phyloP scores from a whole-genome alignment of 768 basidiomycete genomes.

The Chalciporus pseudorubinellus region DNA sequence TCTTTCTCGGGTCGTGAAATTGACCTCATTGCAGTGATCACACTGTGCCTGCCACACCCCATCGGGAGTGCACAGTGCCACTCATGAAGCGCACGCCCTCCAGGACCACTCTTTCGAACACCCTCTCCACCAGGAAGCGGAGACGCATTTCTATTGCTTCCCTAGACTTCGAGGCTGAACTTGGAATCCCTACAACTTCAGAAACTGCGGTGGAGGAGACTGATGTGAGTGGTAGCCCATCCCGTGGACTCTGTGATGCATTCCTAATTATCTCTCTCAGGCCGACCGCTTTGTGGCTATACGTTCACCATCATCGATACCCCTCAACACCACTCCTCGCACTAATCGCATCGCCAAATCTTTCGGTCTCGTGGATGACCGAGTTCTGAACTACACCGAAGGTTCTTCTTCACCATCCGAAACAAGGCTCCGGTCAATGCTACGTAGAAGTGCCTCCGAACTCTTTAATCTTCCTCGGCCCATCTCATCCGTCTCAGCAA shows the following conservation, averaged over 20 bases:
- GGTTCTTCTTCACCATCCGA: constrained; percentile 33
- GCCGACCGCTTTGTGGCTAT: constrained; percentile 61
- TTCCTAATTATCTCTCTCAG: constrained; percentile 30
- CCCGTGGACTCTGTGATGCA: not conserved
- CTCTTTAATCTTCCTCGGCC: constrained; percentile 40
- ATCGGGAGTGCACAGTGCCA: constrained; percentile 24
- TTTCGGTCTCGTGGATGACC: constrained; percentile 58
- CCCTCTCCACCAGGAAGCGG: constrained; percentile 41
- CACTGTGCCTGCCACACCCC: constrained; percentile 19
- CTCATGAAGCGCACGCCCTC: constrained; percentile 38
- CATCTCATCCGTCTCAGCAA: constrained; percentile 46
- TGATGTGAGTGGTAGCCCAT: constrained; percentile 23
- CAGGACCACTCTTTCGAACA: constrained; percentile 37
- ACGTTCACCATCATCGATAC: constrained; percentile 48
- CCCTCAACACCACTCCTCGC: constrained; percentile 61
- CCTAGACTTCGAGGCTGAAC: constrained; percentile 37
- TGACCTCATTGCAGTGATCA: constrained; percentile 26
- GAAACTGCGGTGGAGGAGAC: constrained; percentile 25
- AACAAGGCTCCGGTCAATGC: constrained; percentile 42
- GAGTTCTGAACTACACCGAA: constrained; percentile 53
- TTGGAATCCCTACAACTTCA: constrained; percentile 18
- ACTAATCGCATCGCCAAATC: constrained; percentile 64
- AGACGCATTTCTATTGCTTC: constrained; percentile 41
- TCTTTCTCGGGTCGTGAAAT: constrained; percentile 5
- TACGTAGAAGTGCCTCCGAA: constrained; percentile 52